phyloP scores from a whole-genome alignment of 345 rosid species.

The Sonneratia alba region DNA sequence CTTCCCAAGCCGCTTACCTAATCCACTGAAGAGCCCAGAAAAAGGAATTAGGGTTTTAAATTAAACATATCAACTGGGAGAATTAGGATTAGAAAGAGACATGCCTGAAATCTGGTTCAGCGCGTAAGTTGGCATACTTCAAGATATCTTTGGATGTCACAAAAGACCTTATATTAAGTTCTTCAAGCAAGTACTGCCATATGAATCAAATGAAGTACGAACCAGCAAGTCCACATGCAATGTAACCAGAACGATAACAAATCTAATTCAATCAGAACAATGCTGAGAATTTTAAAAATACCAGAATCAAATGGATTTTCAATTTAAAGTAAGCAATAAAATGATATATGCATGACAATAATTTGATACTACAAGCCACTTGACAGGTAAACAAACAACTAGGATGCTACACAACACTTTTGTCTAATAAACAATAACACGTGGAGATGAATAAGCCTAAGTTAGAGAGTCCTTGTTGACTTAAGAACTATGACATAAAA shows the following conservation, averaged over 20 bases:
- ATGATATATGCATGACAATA: neutral
- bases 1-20: slow-evolving; percentile 94
- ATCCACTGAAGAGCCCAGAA: slow-evolving; percentile 29
- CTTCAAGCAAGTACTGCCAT: slow-evolving; percentile 84
- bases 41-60: slow-evolving; percentile 13
- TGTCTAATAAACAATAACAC: too few relatives aligned
- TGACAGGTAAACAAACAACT: neutral
- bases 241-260: neutral
- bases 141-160: slow-evolving; percentile 69
- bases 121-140: slow-evolving; percentile 79
- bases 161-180: slow-evolving; percentile 77
- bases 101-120: slow-evolving; percentile 97
- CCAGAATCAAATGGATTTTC: neutral
- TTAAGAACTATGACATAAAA: neutral
- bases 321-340: neutral
- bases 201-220: neutral
- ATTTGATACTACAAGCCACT: neutral
- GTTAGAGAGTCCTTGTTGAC: neutral
- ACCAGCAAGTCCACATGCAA: neutral
- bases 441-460: neutral
- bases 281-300: neutral
- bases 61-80: slow-evolving; percentile 7
- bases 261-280: neutral
- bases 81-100: slow-evolving; percentile 10
- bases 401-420: neutral